Percentiles rank a stretch among this genome's conserved stretches.
Conservation (phyloP, 345 rosid species). For the Excoecaria agallocha region DNA sequence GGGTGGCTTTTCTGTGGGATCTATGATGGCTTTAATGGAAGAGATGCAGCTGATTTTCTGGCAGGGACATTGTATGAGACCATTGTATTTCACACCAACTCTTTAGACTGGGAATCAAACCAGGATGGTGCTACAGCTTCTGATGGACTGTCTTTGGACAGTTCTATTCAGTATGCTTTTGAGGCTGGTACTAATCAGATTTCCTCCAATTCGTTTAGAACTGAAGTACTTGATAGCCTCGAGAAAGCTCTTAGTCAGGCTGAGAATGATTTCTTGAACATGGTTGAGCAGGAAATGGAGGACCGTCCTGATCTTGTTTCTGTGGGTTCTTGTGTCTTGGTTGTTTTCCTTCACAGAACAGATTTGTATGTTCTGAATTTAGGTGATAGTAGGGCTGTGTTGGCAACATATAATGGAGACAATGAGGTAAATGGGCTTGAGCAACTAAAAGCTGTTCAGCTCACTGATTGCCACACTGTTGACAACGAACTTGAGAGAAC, state of each 20-base stretch:
- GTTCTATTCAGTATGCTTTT: constrained; percentile 24
- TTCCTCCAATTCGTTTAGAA: constrained; percentile 49
- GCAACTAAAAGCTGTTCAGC: constrained; percentile 75
- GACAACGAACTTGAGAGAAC: constrained; percentile 75
- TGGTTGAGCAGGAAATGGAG: constrained; percentile 99
- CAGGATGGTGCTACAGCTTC: constrained; percentile 29
- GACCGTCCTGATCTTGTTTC: constrained; percentile 96
- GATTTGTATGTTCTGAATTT: constrained; percentile 74
- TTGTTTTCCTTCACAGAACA: constrained; percentile 73
- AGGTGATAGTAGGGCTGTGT: constrained; percentile 93
- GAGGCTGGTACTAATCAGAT: constrained; percentile 26
- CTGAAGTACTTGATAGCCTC: constrained; percentile 72
- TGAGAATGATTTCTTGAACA: constrained; percentile 75
- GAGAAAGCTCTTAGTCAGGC: constrained; percentile 73
- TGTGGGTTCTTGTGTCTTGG: constrained; percentile 86
- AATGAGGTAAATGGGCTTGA: constrained; percentile 24
- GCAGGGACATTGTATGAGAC: constrained; percentile 89
- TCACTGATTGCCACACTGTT: constrained; percentile 79
- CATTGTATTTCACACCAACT: constrained; percentile 50
- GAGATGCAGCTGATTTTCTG: constrained; percentile 98
- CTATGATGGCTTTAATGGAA: constrained; percentile 92
- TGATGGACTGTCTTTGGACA: constrained; percentile 23
- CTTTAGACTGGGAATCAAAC: constrained; percentile 58
- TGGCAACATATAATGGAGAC: constrained; percentile 58
- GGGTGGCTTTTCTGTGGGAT: constrained; percentile 92